Evolutionary conservation across 805 yeast species (phyloP).

Genomic region (Spathaspora passalidarum): DNA sequence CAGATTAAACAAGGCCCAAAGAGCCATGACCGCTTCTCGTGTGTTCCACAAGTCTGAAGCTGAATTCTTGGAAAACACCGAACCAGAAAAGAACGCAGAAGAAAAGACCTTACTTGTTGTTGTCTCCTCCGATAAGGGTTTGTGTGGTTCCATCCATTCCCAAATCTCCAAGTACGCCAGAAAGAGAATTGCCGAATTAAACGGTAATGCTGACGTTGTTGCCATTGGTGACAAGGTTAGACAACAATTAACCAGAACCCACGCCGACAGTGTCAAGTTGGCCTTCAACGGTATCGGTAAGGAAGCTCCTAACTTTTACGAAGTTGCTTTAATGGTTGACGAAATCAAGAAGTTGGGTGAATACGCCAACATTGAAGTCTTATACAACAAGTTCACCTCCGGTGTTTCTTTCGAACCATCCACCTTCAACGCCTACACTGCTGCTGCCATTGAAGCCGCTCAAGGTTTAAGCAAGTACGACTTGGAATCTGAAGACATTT

Average conservation of each 20-base stretch:
- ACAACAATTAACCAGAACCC: constrained; percentile 83
- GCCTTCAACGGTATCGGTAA: constrained; percentile 92
- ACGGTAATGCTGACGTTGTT: constrained; percentile 70
- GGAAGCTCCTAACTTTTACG: constrained; percentile 91
- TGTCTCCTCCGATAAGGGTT: constrained; percentile 94
- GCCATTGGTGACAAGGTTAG: constrained; percentile 94
- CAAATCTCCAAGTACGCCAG: constrained; percentile 90
- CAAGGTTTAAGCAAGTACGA: constrained; percentile 84
- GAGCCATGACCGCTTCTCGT: constrained; percentile 87
- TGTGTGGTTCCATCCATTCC: constrained; percentile 98
- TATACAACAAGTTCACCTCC: constrained; percentile 83
- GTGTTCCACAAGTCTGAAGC: constrained; percentile 76
- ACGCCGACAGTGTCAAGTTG: constrained; percentile 63
- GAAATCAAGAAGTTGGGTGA: constrained; percentile 67
- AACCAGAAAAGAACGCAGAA: constrained; percentile 48
- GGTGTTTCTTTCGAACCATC: constrained; percentile 91
- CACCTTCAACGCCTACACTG: constrained; percentile 60
- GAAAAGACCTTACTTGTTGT: constrained; percentile 79
- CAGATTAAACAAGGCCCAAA: constrained; percentile 91
- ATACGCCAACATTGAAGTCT: constrained; percentile 75
- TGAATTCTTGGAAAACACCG: constrained; percentile 78
- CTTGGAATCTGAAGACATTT: constrained; percentile 61
- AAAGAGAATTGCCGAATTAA: constrained; percentile 55
- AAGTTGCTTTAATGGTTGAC: constrained; percentile 85
- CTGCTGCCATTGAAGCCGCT: constrained; percentile 73